phyloP scores from a whole-genome alignment of 257 asterid species.

The Forsythia suspensa region DNA sequence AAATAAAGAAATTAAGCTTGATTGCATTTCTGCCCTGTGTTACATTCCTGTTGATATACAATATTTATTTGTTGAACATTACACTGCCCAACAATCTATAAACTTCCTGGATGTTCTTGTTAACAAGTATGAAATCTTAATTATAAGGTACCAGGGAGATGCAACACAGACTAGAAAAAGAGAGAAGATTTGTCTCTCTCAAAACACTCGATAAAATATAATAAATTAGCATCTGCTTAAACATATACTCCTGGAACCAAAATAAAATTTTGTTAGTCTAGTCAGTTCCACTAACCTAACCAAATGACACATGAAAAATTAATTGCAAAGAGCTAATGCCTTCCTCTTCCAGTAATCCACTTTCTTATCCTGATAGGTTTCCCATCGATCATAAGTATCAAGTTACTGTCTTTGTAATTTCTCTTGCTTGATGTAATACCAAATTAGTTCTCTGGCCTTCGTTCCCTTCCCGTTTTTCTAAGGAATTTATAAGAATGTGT shows the following conservation, averaged over 20 bases:
- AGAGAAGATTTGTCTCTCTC: not conserved
- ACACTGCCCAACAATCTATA: not conserved
- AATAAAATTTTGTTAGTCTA: not conserved
- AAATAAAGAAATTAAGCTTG: conserved; percentile 3
- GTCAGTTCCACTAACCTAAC: not conserved
- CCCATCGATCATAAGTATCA: not conserved
- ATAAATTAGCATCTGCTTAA: not conserved
- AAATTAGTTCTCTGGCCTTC: not conserved
- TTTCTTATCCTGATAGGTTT: not conserved
- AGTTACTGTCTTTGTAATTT: not conserved
- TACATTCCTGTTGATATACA: not conserved
- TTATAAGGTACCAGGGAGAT: not conserved
- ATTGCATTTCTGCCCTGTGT: not conserved
- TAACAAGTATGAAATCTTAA: not conserved
- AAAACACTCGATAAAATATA: not conserved
- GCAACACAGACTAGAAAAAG: not conserved
- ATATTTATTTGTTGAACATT: not conserved
- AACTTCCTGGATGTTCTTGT: not conserved
- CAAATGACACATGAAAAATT: not conserved
- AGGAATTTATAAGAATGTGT: not conserved
- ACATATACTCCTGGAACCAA: not conserved
- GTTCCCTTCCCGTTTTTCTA: not conserved
- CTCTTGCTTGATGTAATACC: not conserved
- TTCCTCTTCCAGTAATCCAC: not conserved
- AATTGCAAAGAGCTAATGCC: not conserved